phyloP scores from a whole-genome alignment of 768 basidiomycete genomes.

The Paxillus ammoniavirescens region DNA sequence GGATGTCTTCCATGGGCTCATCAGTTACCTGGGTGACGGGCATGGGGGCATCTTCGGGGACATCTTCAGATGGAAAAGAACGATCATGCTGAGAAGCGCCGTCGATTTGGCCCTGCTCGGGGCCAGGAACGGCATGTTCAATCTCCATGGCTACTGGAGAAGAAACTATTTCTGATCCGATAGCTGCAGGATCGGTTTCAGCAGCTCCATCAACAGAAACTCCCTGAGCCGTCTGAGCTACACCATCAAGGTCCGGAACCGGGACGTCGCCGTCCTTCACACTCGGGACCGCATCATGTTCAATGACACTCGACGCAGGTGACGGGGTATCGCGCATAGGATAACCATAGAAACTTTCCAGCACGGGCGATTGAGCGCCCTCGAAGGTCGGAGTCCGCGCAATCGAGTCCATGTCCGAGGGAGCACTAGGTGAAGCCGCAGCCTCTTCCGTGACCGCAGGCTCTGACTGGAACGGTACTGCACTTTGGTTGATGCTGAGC shows the following conservation, averaged over 20 bases:
- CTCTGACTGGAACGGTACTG: background rate
- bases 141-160: background rate
- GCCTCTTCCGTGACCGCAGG: slow-evolving; percentile 10
- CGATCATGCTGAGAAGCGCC: background rate
- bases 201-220: background rate
- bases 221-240: background rate
- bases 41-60: background rate
- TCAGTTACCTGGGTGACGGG: background rate
- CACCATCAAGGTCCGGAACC: background rate
- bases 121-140: background rate
- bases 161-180: background rate
- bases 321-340: slow-evolving; percentile 24
- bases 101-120: background rate
- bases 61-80: background rate
- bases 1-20: slow-evolving; percentile 37
- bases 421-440: slow-evolving; percentile 21
- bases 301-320: slow-evolving; percentile 28
- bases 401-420: slow-evolving; percentile 28
- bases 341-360: slow-evolving; percentile 25
- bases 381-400: slow-evolving; percentile 20
- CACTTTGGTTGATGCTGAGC: slow-evolving; percentile 2
- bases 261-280: slow-evolving; percentile 13
- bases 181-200: background rate
- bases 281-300: slow-evolving; percentile 13
- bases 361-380: slow-evolving; percentile 18